Conservation (phyloP, 208 protist species). For the Crithidia expoeki region DNA sequence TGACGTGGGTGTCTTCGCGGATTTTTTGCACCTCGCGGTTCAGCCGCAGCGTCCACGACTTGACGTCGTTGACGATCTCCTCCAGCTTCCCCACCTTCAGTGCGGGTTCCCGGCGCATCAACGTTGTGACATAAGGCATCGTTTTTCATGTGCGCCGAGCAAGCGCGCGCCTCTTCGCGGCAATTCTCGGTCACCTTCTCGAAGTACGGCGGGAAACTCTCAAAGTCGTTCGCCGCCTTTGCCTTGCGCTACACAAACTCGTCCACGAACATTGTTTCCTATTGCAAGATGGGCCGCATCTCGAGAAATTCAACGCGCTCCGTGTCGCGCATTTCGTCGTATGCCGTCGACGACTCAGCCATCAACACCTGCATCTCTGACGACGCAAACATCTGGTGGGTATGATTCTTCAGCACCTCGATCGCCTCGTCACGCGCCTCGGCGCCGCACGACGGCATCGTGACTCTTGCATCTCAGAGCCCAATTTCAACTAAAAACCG, state of each 20-base stretch:
- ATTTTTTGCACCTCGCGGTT: conserved; percentile 14
- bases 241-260: conserved; percentile 15
- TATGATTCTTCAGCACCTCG: conserved; percentile 33
- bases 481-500: conserved; percentile 34
- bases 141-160: conserved; percentile 4
- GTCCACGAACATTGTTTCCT: conserved; percentile 14
- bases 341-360: not conserved
- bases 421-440: conserved; percentile 41
- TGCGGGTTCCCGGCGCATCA: conserved; percentile 11
- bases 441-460: conserved; percentile 56
- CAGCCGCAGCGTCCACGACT: conserved; percentile 14
- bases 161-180: conserved; percentile 10
- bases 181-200: conserved; percentile 8
- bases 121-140: conserved; percentile 1
- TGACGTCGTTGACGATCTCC: conserved; percentile 19
- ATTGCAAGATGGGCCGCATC: conserved; percentile 7
- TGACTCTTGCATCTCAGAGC: conserved; percentile 47
- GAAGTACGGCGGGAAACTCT: conserved; percentile 15
- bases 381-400: conserved; percentile 40
- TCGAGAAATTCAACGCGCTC: conserved; percentile 9
- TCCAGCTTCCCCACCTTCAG: conserved; percentile 14
- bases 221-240: conserved; percentile 8
- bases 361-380: conserved; percentile 20
- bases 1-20: conserved; percentile 14
- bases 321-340: conserved; percentile 6